Base-by-base conservation (phyloP, 2,329 filamentous ascomycete species). In the Diaporthe sp. region DNA sequence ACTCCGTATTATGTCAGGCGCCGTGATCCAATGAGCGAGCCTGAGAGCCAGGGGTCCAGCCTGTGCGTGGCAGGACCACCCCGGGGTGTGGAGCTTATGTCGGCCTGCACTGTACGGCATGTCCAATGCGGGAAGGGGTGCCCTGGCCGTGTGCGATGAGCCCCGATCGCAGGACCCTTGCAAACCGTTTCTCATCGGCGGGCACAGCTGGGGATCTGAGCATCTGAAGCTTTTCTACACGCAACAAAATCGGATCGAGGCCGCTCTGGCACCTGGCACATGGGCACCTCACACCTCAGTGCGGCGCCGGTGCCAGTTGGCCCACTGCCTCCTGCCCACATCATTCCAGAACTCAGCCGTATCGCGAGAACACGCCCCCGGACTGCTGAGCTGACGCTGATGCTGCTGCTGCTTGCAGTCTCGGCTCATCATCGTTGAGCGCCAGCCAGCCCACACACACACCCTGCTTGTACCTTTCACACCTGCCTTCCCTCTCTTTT, bases 191-290 rank as follows among this genome's bases (percentile, higher is more conserved):
- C 31, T 42, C 22, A 55, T 69, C 65, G 49, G 22, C n/a, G 15
- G 49, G 34, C 65, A 69, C 49, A 42, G 49, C 31, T 55, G 22
- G 31, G 22, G 65, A 68, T 68, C 65, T 68, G 46, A 68, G 65
- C 65, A 68, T 68, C 46, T 51, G 62, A 37, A 68, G 44, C 44
- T 55, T 39, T 69, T 55, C 22, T n/a, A 42, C 65, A 9, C n/a
- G 13, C 62, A 31, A 68, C 46, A 53, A 55, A 69, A 37, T 53
- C 65, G 65, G 65, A 42, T 69, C 65, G n/a, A 69, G 34, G 34
- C 65, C 65, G 65, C 42, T 15, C 65, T 69, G 62, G 62, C 62
- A 39, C 62, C 62, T 68, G 62, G 62, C 46, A 39, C 31, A n/a
- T 68, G 28, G 19, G 19, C 62, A 53, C 13, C 19, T 53, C 19